These are phyloP conservation scores for Alternaria metachromatica DNA, from an alignment of 2,329 filamentous ascomycete species.

Conservation along the genomic window DNA sequence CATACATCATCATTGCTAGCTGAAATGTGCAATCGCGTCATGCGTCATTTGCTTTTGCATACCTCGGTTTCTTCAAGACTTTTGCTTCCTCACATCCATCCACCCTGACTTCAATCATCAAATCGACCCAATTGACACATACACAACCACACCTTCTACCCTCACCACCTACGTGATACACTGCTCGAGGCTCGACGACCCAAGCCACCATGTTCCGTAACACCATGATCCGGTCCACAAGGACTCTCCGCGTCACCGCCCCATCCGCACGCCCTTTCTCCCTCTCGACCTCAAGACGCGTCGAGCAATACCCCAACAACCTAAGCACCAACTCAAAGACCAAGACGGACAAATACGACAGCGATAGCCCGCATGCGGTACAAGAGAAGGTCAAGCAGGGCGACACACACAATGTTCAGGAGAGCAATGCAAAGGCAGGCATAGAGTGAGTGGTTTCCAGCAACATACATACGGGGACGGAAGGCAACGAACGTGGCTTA, in stretches of 20 bases:
- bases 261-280: conserved; percentile 21
- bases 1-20: conserved; percentile 31
- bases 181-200: neutral
- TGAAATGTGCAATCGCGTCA: conserved; percentile 21
- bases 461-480: neutral
- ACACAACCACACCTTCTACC: neutral
- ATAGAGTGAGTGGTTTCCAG: conserved; percentile 39
- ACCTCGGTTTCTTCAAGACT: neutral
- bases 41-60: conserved; percentile 7
- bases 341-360: conserved; percentile 32
- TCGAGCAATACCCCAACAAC: conserved; percentile 24
- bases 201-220: conserved; percentile 19
- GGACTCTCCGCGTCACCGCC: conserved; percentile 4
- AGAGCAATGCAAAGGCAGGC: conserved; percentile 35
- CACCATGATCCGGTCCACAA: conserved; percentile 13
- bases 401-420: conserved; percentile 46
- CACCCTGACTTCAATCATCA: neutral
- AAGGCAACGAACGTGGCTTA: neutral
- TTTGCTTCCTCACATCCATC: neutral
- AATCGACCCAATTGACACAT: neutral
- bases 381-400: conserved; percentile 38
- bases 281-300: conserved; percentile 14
- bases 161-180: neutral
- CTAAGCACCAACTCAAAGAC: conserved; percentile 27
- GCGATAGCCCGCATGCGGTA: conserved; percentile 36